These are phyloP conservation scores for Xylariaceae sp. DNA, from an alignment of 2,329 filamentous ascomycete species.

Conservation along the genomic window DNA sequence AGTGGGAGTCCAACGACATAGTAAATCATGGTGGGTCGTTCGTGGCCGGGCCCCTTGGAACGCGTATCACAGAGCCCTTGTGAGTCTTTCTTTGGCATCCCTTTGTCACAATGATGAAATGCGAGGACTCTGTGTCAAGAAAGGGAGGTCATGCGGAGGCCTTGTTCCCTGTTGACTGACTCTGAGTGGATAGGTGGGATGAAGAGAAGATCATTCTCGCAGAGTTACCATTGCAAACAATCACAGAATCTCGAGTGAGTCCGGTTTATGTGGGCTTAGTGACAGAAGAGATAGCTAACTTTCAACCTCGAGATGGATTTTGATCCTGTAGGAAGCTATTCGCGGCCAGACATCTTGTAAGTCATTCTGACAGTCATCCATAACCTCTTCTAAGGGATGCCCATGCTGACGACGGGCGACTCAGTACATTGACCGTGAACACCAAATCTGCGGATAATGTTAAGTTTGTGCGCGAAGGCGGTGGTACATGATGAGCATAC, in stretches of 20 bases:
- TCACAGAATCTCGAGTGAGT: conserved; percentile 36
- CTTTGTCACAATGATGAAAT: too few relatives aligned
- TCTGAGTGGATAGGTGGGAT: conserved; percentile 25
- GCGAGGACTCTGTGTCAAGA: too few relatives aligned
- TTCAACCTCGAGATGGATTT: conserved; percentile 34
- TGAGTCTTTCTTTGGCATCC: too few relatives aligned
- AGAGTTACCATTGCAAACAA: conserved; percentile 30
- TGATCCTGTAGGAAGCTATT: conserved; percentile 39
- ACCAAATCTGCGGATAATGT: conserved; percentile 30
- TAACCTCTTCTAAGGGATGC: neutral
- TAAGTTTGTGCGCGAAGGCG: conserved; percentile 15
- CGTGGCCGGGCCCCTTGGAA: conserved; percentile 37
- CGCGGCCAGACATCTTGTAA: conserved; percentile 39
- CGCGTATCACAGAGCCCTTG: conserved; percentile 35
- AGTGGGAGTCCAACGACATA: conserved; percentile 35
- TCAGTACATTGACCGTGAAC: conserved; percentile 28
- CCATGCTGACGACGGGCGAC: conserved; percentile 3
- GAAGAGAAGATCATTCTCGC: conserved; percentile 37
- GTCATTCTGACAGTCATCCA: conserved; percentile 14
- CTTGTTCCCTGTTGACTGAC: too few relatives aligned
- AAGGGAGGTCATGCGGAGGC: too few relatives aligned
- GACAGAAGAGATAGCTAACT: neutral
- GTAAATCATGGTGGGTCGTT: conserved; percentile 39
- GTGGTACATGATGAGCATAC: too few relatives aligned
- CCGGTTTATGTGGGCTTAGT: neutral